These are phyloP conservation scores for Saksenaea vasiformis DNA, from an alignment of 371 early-diverging fungal species.

Conservation along the genomic window DNA sequence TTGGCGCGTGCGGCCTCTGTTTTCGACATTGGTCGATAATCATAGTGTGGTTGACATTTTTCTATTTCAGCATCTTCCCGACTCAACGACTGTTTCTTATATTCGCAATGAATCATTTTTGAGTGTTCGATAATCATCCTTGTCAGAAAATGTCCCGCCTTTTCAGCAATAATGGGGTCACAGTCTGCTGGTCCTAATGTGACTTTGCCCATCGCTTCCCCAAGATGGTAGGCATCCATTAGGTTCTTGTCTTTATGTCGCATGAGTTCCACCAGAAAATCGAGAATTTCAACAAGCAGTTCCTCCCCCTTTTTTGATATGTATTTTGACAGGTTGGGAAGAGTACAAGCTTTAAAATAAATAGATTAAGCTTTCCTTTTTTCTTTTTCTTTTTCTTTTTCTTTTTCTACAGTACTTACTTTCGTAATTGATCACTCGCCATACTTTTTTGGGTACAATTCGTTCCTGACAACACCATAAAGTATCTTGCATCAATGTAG, in stretches of 20 bases:
- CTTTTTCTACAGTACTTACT: constrained; percentile 25
- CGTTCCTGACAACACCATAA: constrained; percentile 47
- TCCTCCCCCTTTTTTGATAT: constrained; percentile 29
- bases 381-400: neutral
- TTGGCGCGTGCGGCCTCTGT: constrained; percentile 39
- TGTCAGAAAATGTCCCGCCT: constrained; percentile 45
- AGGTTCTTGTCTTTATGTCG: constrained; percentile 40
- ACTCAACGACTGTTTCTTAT: constrained; percentile 10
- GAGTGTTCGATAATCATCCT: constrained; percentile 50
- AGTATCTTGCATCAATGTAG: constrained; percentile 51
- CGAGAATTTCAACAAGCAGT: constrained; percentile 40
- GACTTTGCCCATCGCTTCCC: constrained; percentile 52
- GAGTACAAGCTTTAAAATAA: constrained; percentile 34
- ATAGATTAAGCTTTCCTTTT: no score
- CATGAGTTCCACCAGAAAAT: constrained; percentile 44
- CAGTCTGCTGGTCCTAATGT: constrained; percentile 46
- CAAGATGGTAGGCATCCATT: constrained; percentile 44
- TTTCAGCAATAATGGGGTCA: constrained; percentile 43
- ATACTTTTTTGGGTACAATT: constrained; percentile 45
- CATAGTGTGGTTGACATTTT: constrained; percentile 19
- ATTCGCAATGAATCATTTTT: constrained; percentile 22
- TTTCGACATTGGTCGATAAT: constrained; percentile 28
- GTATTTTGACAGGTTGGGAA: constrained; percentile 31
- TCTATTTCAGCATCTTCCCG: constrained; percentile 32
- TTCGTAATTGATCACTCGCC: constrained; percentile 49